These are phyloP conservation scores for Tetrapisispora nanseiensis DNA, from an alignment of 805 yeast species.

Conservation along the genomic window DNA sequence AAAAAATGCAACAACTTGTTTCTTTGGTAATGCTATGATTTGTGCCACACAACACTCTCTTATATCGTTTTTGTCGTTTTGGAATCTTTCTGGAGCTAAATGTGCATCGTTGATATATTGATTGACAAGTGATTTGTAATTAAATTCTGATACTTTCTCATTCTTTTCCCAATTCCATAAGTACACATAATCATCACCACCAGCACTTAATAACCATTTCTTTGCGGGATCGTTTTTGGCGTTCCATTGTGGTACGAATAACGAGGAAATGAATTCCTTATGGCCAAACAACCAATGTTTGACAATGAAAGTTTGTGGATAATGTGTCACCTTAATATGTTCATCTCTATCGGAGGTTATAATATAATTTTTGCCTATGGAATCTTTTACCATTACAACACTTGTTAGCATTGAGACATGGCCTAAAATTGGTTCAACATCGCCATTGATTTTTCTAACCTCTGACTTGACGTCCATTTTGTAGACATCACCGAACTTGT, in stretches of 20 bases:
- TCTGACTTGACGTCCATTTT: conserved; percentile 36
- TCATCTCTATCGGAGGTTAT: conserved; percentile 92
- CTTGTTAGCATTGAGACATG: conserved; percentile 96
- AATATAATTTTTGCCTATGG: conserved; percentile 37
- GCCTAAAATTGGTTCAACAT: conserved; percentile 64
- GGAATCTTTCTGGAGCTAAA: conserved; percentile 54
- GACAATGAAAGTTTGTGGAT: conserved; percentile 68
- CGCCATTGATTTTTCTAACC: conserved; percentile 23
- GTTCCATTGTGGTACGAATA: conserved; percentile 44
- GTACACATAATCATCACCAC: conserved; percentile 73
- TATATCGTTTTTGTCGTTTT: conserved; percentile 38
- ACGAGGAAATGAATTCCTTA: conserved; percentile 63
- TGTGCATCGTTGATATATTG: conserved; percentile 46
- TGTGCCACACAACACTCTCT: conserved; percentile 47
- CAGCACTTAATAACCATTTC: conserved; percentile 62
- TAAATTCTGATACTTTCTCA: conserved; percentile 38
- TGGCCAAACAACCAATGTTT: conserved; percentile 85
- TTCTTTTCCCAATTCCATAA: conserved; percentile 73
- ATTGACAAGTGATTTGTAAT: conserved; percentile 33
- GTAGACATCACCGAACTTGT: conserved; percentile 94
- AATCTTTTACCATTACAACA: conserved; percentile 28
- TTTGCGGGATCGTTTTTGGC: conserved; percentile 18
- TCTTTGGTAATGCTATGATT: conserved; percentile 29
- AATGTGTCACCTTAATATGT: conserved; percentile 77
- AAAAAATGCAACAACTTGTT: conserved; percentile 34